Conservation (phyloP, 169 alveolate genomes). For the Theileria parva region DNA sequence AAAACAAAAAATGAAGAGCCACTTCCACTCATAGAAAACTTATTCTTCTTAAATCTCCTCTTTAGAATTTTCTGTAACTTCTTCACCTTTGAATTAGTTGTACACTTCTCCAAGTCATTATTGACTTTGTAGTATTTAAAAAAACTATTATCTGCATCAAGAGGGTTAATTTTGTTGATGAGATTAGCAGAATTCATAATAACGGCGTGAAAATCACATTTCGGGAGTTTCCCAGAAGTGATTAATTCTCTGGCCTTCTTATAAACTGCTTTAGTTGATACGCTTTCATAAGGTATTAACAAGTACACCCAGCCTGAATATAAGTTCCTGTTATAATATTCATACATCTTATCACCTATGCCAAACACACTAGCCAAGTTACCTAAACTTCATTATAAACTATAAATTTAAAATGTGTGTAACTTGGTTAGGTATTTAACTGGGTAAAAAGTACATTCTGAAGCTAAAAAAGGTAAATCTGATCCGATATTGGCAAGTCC, state of each 20-base stretch:
- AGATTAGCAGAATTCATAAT: background rate
- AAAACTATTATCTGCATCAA: background rate
- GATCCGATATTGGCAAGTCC: constrained; percentile 64
- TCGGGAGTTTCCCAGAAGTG: background rate
- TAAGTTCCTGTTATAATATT: background rate
- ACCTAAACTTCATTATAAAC: constrained; percentile 5
- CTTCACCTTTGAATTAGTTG: constrained; percentile 19
- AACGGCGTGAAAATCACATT: background rate
- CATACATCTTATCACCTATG: constrained; percentile 43
- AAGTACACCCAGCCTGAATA: constrained; percentile 37
- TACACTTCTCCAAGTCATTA: constrained; percentile 52
- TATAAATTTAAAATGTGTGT: background rate
- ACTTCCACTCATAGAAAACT: constrained; percentile 60
- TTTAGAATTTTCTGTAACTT: constrained; percentile 1
- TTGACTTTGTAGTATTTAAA: background rate
- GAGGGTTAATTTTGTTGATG: constrained; percentile 15
- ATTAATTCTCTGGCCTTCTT: constrained; percentile 33
- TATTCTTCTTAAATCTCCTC: background rate
- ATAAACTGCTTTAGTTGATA: constrained; percentile 29
- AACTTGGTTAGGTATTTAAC: background rate
- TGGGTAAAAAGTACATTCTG: constrained; percentile 14
- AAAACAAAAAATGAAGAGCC: constrained; percentile 51
- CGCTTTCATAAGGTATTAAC: constrained; percentile 55
- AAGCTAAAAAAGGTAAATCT: constrained; percentile 67
- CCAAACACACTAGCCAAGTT: constrained; percentile 46